phyloP scores from a whole-genome alignment of 2,329 filamentous ascomycete species.

The Arthrobotrys iridis region DNA sequence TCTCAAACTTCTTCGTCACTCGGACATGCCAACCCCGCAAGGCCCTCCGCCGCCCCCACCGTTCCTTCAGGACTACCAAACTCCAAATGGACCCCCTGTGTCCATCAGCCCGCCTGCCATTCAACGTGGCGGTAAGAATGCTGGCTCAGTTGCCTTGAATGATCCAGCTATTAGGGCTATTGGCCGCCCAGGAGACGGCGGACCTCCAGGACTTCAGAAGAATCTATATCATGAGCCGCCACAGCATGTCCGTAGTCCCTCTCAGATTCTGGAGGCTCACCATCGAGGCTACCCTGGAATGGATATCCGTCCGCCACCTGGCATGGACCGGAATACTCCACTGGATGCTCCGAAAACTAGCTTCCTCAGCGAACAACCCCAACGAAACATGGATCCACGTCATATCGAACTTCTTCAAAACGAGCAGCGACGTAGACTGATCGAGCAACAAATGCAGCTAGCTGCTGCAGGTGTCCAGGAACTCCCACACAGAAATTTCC shows the following conservation, averaged over 20 bases:
- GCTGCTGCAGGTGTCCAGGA: constrained; percentile 23
- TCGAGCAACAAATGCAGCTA: constrained; percentile 47
- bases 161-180: constrained; percentile 45
- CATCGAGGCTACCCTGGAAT: constrained; percentile 46
- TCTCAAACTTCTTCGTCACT: constrained; percentile 45
- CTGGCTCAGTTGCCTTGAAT: constrained; percentile 6
- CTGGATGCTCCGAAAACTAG: constrained; percentile 26
- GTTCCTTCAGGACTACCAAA: constrained; percentile 50
- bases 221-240: constrained; percentile 48
- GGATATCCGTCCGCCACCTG: constrained; percentile 48
- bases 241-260: constrained; percentile 48
- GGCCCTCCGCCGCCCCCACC: constrained; percentile 39
- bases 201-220: constrained; percentile 45
- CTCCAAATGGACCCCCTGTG: constrained; percentile 38
- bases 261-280: constrained; percentile 47
- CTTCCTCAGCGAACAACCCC: constrained; percentile 37
- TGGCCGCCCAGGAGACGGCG: constrained; percentile 32
- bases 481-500: constrained; percentile 45
- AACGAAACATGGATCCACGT: constrained; percentile 40
- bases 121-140: constrained; percentile 33
- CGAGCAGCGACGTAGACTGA: constrained; percentile 42
- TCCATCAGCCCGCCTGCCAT: constrained; percentile 43
- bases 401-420: constrained; percentile 46
- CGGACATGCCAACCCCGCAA: constrained; percentile 52
- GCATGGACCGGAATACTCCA: constrained; percentile 41